Base-by-base conservation (phyloP, 2,329 filamentous ascomycete genomes). In the Exophiala mesophila region DNA sequence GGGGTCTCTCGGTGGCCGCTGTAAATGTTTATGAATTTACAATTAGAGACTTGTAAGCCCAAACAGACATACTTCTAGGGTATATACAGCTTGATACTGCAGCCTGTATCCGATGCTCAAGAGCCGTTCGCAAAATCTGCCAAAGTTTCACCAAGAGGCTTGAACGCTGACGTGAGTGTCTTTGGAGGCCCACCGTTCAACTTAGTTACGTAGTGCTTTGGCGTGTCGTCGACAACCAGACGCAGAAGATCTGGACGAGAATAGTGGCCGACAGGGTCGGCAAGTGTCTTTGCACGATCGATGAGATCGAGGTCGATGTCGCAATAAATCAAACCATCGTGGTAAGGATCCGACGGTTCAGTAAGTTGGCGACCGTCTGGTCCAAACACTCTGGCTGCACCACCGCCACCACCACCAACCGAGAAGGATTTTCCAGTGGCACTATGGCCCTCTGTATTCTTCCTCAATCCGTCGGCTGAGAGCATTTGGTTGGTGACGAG, bases 321-420 rank as follows among this genome's bases (percentile, higher is more conserved):
- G 0, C 72, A 73, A 41, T 66, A 70, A 5, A 78, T 41, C 8
- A 78, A 67, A 3, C 68, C 66, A 50, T 78, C 75, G 17, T 64
- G 61, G 0, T 62, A 63, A 10, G 60, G 57, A 3, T 59, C 41
- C 5, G 69, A 24, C 0, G 63, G 55, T 26, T 69, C 62, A 3
- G 63, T 67, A 30, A 77, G 50, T 3, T 66, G 57, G 19, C 70
- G 59, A 1, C 74, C 74, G 50, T 77, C 73, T 0, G 74, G 74
- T 0, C 69, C 73, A 44, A 72, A 72, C 16, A 76, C 66, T 46
- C 70, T 72, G 3, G 69, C 69, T 40, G 68, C 69, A 2, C 74
- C 74, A 16, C 70, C 70, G 2, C 65, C 56, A 6, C n/a, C n/a
- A 28, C n/a, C 24, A n/a, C 24, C n/a, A 8, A 28, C 8, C n/a